Evolutionary conservation across 2,329 filamentous ascomycete species (phyloP).

Genomic region (Botrytis sinoallii): DNA sequence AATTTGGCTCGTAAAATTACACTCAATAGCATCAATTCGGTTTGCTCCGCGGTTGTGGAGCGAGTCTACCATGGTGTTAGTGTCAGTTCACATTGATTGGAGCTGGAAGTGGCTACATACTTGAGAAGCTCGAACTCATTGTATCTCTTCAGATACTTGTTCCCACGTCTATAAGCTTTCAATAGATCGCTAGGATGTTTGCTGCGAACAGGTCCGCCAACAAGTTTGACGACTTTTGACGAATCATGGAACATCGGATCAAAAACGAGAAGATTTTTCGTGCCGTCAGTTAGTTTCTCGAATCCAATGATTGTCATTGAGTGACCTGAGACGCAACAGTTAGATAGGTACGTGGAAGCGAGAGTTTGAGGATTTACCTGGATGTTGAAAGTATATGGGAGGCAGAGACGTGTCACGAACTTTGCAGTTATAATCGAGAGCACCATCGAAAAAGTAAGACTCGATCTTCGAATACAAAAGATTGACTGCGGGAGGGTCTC

Average conservation of each 20-base stretch:
- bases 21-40: background rate
- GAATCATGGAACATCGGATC: constrained; percentile 80
- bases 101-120: constrained; percentile 35
- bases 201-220: constrained; percentile 47
- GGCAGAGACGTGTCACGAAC: constrained; percentile 71
- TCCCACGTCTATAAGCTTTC: constrained; percentile 69
- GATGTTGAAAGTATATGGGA: constrained; percentile 88
- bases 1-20: background rate
- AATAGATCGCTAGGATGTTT: constrained; percentile 54
- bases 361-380: constrained; percentile 46
- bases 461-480: constrained; percentile 67
- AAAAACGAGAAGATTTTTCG: constrained; percentile 74
- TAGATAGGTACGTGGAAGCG: background rate
- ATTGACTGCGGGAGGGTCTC: constrained; percentile 27
- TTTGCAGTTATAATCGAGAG: constrained; percentile 51
- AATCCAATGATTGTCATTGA: constrained; percentile 88
- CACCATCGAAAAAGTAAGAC: constrained; percentile 66
- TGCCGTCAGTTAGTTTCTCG: constrained; percentile 64
- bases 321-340: constrained; percentile 57
- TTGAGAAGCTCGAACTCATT: constrained; percentile 76
- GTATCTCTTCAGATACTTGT: constrained; percentile 65
- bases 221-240: constrained; percentile 57
- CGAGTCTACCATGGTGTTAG: background rate
- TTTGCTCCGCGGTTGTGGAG: background rate
- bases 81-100: background rate